Percentiles rank a stretch among this genome's conserved stretches.
These are phyloP conservation scores for Silene vulgaris DNA, from an alignment of 179 eudicot genomes.

Conservation along the genomic window DNA sequence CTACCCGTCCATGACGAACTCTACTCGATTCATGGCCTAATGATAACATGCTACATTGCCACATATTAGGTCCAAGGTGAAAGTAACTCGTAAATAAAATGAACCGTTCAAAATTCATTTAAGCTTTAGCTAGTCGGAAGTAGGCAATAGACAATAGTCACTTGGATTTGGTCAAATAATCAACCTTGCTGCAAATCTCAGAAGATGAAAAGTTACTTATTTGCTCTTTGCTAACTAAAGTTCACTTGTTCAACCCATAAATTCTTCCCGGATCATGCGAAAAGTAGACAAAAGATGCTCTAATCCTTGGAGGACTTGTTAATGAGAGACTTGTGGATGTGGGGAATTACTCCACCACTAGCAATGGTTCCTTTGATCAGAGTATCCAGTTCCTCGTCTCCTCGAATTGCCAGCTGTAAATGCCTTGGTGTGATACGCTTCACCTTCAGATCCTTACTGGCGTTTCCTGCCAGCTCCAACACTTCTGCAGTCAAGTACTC, in stretches of 20 bases:
- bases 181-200: background rate
- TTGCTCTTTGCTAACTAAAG: background rate
- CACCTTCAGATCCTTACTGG: conserved; percentile 61
- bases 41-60: background rate
- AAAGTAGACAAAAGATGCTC: background rate
- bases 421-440: conserved; percentile 65
- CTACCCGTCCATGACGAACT: no score
- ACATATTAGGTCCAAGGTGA: background rate
- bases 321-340: conserved; percentile 65
- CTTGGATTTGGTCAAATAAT: background rate
- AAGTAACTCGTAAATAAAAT: background rate
- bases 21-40: no score
- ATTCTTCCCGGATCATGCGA: background rate
- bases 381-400: conserved; percentile 67
- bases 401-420: conserved; percentile 61
- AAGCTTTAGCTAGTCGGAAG: background rate
- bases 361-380: conserved; percentile 65
- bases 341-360: conserved; percentile 60
- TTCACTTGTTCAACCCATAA: no score
- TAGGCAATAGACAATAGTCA: background rate
- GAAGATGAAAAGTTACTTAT: background rate
- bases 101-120: background rate
- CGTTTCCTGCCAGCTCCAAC: conserved; percentile 61
- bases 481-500: conserved; percentile 67
- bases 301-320: conserved; percentile 66